Evolutionary conservation across 2,329 filamentous ascomycete genomes (phyloP).

Genomic region (Plectosphaerella plurivora): DNA sequence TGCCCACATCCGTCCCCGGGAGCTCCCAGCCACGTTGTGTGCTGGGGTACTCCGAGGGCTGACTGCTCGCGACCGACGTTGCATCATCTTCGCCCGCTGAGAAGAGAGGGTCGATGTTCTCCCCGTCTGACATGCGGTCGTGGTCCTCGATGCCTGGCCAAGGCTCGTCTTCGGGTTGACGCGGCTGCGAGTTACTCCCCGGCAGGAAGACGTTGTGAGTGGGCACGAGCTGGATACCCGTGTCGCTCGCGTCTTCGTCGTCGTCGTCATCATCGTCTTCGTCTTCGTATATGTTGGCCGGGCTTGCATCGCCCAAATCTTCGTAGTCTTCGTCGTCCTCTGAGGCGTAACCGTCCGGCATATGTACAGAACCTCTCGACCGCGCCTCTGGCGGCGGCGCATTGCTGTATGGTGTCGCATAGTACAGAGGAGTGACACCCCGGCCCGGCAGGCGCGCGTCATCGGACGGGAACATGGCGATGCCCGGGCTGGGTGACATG

Average conservation of each 20-base stretch:
- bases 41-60: slow-evolving; percentile 53
- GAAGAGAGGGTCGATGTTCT: slow-evolving; percentile 43
- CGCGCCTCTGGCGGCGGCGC: slow-evolving; percentile 41
- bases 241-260: slow-evolving; percentile 21
- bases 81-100: slow-evolving; percentile 14
- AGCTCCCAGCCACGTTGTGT: slow-evolving; percentile 37
- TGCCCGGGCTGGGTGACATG: slow-evolving; percentile 39
- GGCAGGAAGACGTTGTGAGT: slow-evolving; percentile 8
- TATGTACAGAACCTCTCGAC: slow-evolving; percentile 8
- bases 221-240: slow-evolving; percentile 20
- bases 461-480: slow-evolving; percentile 20
- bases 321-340: slow-evolving; percentile 17
- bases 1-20: slow-evolving; percentile 16
- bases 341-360: slow-evolving; percentile 11
- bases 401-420: slow-evolving; percentile 71
- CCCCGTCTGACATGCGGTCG: slow-evolving; percentile 39
- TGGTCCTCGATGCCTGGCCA: slow-evolving; percentile 54
- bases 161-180: slow-evolving; percentile 48
- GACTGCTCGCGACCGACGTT: slow-evolving; percentile 38
- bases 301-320: slow-evolving; percentile 14
- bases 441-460: slow-evolving; percentile 28
- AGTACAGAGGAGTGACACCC: slow-evolving; percentile 58
- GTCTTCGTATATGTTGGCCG: slow-evolving; percentile 19
- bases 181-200: slow-evolving; percentile 18
- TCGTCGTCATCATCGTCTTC: slow-evolving; percentile 26